Evolutionary conservation across 1,284 basidiomycete species (phyloP).

Genomic region (Stygiomarasmius scandens): DNA sequence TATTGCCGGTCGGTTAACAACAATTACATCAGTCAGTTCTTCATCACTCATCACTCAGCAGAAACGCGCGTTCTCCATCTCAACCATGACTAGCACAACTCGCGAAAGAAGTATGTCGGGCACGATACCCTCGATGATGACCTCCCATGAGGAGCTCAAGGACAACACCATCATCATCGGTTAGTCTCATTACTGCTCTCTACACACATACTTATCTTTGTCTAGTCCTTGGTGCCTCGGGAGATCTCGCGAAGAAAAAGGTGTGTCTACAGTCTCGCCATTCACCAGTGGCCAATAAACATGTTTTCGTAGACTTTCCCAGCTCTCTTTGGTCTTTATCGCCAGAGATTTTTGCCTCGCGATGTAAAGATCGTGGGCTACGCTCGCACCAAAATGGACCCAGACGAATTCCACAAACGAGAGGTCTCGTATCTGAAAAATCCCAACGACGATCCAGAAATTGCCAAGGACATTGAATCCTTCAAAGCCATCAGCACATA

Average conservation of each 20-base stretch:
- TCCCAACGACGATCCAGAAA: constrained; percentile 60
- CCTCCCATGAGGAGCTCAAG: constrained; percentile 69
- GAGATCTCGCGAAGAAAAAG: constrained; percentile 99
- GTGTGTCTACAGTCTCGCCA: constrained; percentile 41
- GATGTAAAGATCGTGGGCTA: constrained; percentile 92
- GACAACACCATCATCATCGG: constrained; percentile 89
- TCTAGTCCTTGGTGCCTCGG: constrained; percentile 92
- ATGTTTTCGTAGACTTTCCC: constrained; percentile 77
- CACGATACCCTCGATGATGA: constrained; percentile 87
- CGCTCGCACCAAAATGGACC: constrained; percentile 93
- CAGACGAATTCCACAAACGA: constrained; percentile 84
- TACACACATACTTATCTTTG: constrained; percentile 16
- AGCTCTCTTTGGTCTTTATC: constrained; percentile 88
- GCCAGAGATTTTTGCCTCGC: constrained; percentile 77
- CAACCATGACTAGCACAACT: constrained; percentile 36
- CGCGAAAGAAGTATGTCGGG: constrained; percentile 65
- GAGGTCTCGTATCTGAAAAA: constrained; percentile 85
- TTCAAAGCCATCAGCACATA: constrained; percentile 85
- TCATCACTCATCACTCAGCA: constrained; percentile 5
- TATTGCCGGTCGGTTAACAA: no score
- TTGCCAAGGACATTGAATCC: constrained; percentile 67
- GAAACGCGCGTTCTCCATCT: constrained; percentile 1
- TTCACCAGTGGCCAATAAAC: constrained; percentile 11
- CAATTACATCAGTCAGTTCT: background rate
- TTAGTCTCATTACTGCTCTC: constrained; percentile 35